phyloP scores from a whole-genome alignment of 352 stramenopile species.

The Globisporangium echinulatum region DNA sequence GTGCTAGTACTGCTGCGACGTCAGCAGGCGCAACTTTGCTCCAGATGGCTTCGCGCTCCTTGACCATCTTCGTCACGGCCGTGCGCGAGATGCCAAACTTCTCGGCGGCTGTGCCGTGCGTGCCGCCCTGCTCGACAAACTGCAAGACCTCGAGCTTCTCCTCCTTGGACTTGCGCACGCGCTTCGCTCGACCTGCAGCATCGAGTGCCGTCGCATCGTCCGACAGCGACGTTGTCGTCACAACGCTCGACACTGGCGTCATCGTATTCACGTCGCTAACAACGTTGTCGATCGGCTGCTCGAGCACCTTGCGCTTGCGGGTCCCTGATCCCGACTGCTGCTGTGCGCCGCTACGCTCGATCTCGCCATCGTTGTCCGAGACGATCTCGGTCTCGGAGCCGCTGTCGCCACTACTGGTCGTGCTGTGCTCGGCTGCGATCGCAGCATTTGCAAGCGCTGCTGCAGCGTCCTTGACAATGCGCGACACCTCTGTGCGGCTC shows the following conservation, averaged over 20 bases:
- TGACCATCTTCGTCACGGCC: slow-evolving; percentile 55
- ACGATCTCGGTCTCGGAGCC: neutral
- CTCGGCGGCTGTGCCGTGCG: slow-evolving; percentile 35
- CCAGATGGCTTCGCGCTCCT: slow-evolving; percentile 38
- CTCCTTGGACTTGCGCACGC: slow-evolving; percentile 39
- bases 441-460: neutral
- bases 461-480: slow-evolving; percentile 18
- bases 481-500: slow-evolving; percentile 21
- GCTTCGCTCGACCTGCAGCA: slow-evolving; percentile 9
- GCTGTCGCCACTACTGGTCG: neutral
- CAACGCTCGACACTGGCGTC: neutral
- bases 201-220: slow-evolving; percentile 7
- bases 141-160: slow-evolving; percentile 48
- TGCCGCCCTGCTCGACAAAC: slow-evolving; percentile 47
- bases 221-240: neutral
- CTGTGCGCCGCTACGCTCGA: too few species aligned
- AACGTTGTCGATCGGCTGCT: too few species aligned
- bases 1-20: neutral
- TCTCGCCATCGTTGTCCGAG: slow-evolving; percentile 1
- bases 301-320: slow-evolving; percentile 7
- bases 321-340: neutral
- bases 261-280: too few species aligned
- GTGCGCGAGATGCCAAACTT: slow-evolving; percentile 53
- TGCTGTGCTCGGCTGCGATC: neutral
- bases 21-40: slow-evolving; percentile 1